phyloP scores from a whole-genome alignment of 495 filamentous ascomycete genomes.

The Penicillium coffeae region DNA sequence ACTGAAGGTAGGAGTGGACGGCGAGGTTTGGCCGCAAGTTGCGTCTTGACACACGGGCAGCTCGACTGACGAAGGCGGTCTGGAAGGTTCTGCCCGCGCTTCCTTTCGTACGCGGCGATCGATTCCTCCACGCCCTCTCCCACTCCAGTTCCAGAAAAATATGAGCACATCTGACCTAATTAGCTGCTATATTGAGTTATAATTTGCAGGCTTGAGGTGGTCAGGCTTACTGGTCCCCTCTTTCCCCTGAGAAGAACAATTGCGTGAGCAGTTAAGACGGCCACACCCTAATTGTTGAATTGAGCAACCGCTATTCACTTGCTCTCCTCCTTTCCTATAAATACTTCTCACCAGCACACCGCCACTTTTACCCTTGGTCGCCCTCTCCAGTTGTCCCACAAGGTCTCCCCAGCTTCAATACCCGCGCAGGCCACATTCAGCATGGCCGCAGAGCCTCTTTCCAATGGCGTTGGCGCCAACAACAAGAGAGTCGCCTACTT shows the following conservation, averaged over 20 bases:
- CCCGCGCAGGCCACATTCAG: slow-evolving; percentile 6
- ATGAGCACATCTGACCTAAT: slow-evolving; percentile 17
- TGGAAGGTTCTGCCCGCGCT: slow-evolving; percentile 12
- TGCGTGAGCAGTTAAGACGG: too few species aligned
- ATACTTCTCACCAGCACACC: too few species aligned
- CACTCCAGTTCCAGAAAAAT: slow-evolving; percentile 9
- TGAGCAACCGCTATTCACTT: too few species aligned
- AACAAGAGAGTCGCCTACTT: slow-evolving; percentile 90
- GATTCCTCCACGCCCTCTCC: slow-evolving; percentile 21
- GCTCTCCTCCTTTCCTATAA: too few species aligned
- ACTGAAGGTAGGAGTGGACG: background rate
- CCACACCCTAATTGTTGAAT: too few species aligned
- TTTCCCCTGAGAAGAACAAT: background rate
- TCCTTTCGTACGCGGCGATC: slow-evolving; percentile 21
- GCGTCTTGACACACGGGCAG: slow-evolving; percentile 7
- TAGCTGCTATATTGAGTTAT: slow-evolving; percentile 8
- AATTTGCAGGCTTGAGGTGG: slow-evolving; percentile 2
- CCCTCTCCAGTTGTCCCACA: background rate
- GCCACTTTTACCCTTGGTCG: too few species aligned
- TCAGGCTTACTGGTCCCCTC: slow-evolving; percentile 6
- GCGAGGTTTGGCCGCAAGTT: background rate
- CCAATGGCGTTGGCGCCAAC: slow-evolving; percentile 45
- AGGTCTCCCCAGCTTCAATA: background rate
- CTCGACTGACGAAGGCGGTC: slow-evolving; percentile 32
- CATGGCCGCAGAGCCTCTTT: slow-evolving; percentile 46